Base-by-base conservation (phyloP, 441 rosid species). In the Euphorbia neoarborescens region DNA sequence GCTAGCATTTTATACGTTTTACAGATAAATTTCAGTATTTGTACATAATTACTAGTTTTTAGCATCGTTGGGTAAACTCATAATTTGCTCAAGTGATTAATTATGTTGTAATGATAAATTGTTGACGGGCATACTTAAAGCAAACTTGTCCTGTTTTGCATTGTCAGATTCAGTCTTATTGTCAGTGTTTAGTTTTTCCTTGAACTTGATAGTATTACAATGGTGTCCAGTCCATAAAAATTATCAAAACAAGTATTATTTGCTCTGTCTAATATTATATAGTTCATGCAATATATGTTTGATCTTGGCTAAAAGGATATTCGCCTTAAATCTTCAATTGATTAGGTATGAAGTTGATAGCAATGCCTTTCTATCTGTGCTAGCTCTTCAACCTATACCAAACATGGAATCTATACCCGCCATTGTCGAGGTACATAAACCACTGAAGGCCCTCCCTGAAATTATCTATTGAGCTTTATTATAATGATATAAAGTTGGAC, bases 271-370 rank as follows among this genome's bases (percentile, higher is more conserved):
- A 14, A 5, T 53, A 27, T 32, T 38, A 46, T 27, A 44, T 65
- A 24, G 59, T 30, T 37, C 62, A 46, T 62, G 50, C 35, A 17
- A 11, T 38, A 15, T 24, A 42, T 48, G 37, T 22, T 15, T 28
- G 3, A 27, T 56, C 27, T 25, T 27, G 60, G 62, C 64, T 62
- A 65, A 53, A 68, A 70, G 66, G 73, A 76, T 75, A 72, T 75
- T 67, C 72, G 83, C 75, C 75, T 71, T 27, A 59, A 56, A 64
- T 77, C 68, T 27, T 71, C 69, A 51, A 79, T 60, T 80, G 71
- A 69, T 75, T 82, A 94, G 99, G 90, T 94, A 88, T 77, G 97
- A 89, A 84, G 90, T 88, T 65, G 97, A 94, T 76, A 91, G 92
- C 35, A 90, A 91, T 79, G 97, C 97, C 57, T 89, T 94, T 84